Percentiles rank a stretch among this genome's conserved stretches.
Conservation (phyloP, 371 early-diverging fungal genomes). For the Rhizopus delemar region DNA sequence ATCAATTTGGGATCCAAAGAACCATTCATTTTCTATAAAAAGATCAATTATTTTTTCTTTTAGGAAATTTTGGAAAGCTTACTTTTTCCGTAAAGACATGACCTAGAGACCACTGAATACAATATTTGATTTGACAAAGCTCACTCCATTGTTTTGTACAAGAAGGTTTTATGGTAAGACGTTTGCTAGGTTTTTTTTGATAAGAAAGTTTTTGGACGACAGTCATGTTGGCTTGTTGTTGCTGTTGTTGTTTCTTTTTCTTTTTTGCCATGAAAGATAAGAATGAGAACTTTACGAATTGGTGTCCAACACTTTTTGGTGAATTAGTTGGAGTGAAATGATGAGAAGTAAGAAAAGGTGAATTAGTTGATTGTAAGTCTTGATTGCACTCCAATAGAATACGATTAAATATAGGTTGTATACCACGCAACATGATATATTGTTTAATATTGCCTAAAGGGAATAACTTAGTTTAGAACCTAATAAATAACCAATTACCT, state of each 20-base stretch:
- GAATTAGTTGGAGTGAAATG: neutral
- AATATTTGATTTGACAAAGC: constrained; percentile 4
- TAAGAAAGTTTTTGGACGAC: too few relatives aligned
- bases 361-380: neutral
- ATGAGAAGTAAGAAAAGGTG: neutral
- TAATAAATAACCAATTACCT: constrained; percentile 20
- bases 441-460: constrained; percentile 29
- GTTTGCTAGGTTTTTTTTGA: neutral
- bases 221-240: too few relatives aligned
- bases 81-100: constrained; percentile 7
- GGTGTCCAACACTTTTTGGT: too few relatives aligned
- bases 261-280: too few relatives aligned
- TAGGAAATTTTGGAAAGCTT: constrained; percentile 20
- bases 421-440: constrained; percentile 15
- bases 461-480: too few relatives aligned
- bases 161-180: neutral
- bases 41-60: constrained; percentile 32
- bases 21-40: constrained; percentile 11
- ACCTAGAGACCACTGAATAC: constrained; percentile 6
- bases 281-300: too few relatives aligned
- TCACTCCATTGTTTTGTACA: constrained; percentile 3
- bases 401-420: constrained; percentile 10
- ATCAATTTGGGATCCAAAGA: neutral
- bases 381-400: neutral
- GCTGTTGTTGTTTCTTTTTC: too few relatives aligned